A percentile compares a stretch with the other conserved stretches of the same genome.
Conservation (phyloP, 73 alveolate genomes). For the Tetrahymena malaccensis region DNA sequence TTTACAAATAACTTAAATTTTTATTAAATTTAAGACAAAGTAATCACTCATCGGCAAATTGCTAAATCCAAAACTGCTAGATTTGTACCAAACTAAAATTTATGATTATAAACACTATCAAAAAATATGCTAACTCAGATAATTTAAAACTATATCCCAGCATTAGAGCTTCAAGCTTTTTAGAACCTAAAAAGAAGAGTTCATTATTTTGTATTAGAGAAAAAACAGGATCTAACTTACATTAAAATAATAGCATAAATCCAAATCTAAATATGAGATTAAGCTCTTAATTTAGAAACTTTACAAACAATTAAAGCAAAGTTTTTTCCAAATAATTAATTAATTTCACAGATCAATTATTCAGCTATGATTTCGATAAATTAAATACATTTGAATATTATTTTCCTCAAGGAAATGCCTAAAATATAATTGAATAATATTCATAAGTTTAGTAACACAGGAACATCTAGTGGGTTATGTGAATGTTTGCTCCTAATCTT, state of each 20-base stretch:
- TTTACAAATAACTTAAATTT: no score
- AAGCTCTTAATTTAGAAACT: background rate
- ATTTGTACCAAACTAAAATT: background rate
- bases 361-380: background rate
- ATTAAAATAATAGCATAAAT: background rate
- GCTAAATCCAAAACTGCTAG: background rate
- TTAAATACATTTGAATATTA: background rate
- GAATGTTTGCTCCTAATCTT: background rate
- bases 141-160: background rate
- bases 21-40: background rate
- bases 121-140: background rate
- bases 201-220: background rate
- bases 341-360: background rate
- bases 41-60: background rate
- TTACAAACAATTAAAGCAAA: background rate
- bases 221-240: background rate
- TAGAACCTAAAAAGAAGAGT: background rate
- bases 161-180: background rate
- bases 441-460: background rate
- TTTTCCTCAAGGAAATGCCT: background rate
- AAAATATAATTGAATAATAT: background rate
- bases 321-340: background rate
- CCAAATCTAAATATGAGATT: background rate
- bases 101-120: background rate
- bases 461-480: background rate